A percentile compares a stretch with the other conserved stretches of the same genome.
phyloP scores from a whole-genome alignment of 768 basidiomycete species.

The Leucocoprinus birnbaumii region DNA sequence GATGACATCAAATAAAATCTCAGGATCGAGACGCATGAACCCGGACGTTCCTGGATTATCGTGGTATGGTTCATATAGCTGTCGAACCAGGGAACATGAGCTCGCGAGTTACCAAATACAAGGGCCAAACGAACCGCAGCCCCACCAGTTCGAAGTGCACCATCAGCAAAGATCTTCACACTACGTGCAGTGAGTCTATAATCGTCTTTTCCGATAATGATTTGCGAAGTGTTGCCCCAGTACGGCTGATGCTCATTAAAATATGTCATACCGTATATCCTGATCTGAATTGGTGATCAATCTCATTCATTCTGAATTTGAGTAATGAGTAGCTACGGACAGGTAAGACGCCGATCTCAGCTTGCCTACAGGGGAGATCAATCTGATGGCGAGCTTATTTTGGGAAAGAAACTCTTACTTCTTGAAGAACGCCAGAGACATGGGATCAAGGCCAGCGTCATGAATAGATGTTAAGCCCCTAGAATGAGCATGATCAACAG shows the following conservation, averaged over 20 bases:
- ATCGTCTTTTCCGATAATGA: conserved; percentile 54
- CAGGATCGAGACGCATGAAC: conserved; percentile 68
- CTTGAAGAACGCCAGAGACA: conserved; percentile 72
- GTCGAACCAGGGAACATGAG: background rate
- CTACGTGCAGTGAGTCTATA: conserved; percentile 69
- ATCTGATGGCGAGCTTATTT: background rate
- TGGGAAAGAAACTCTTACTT: conserved; percentile 34
- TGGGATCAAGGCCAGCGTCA: conserved; percentile 74
- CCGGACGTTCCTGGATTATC: conserved; percentile 77
- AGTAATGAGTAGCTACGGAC: conserved; percentile 29
- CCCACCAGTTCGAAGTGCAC: conserved; percentile 86
- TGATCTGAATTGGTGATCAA: conserved; percentile 41
- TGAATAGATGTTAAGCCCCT: conserved; percentile 82
- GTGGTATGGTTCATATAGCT: conserved; percentile 81
- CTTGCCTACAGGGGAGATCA: conserved; percentile 45
- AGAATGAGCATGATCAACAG: conserved; percentile 65
- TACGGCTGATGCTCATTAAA: conserved; percentile 66
- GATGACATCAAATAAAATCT: conserved; percentile 60
- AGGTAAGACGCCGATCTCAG: conserved; percentile 56
- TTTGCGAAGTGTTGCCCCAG: conserved; percentile 66
- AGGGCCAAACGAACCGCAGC: conserved; percentile 61
- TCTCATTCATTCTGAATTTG: conserved; percentile 9
- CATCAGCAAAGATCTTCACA: conserved; percentile 78
- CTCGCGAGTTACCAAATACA: background rate
- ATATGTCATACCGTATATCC: conserved; percentile 75